Evolutionary conservation across 257 asterid genomes (phyloP).

Genomic region (Scutellaria barbata): DNA sequence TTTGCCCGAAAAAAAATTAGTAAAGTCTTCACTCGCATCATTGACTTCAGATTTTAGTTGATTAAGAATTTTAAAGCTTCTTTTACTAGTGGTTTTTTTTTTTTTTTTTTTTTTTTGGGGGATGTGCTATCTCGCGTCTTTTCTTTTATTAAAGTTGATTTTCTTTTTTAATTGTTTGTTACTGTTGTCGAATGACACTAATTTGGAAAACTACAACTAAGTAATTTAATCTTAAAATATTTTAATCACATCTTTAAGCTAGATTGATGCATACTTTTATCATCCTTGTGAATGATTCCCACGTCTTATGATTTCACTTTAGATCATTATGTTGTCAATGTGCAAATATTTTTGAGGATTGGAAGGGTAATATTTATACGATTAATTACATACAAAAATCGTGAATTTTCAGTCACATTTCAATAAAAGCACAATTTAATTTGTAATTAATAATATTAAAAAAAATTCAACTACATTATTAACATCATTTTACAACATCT

Average conservation of each 20-base stretch:
- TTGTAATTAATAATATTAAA: no score
- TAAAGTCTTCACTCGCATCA: no score
- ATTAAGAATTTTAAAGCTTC: no score
- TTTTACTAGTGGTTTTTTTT: no score
- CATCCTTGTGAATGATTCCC: conserved; percentile 17
- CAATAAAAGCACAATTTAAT: no score
- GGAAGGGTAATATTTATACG: background rate
- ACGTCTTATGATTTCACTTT: conserved; percentile 25
- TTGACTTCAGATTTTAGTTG: no score
- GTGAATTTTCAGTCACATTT: no score
- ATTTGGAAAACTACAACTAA: background rate
- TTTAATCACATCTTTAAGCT: background rate
- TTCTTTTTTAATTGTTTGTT: background rate
- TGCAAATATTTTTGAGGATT: background rate
- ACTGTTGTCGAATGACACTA: background rate
- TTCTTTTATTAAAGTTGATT: background rate
- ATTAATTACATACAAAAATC: no score
- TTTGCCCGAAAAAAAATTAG: no score
- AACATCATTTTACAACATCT: no score
- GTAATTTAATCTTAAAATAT: background rate
- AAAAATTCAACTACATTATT: no score
- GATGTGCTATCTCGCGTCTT: background rate
- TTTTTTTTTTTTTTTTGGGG: background rate
- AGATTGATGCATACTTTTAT: background rate
- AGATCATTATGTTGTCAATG: background rate